Evolutionary conservation across 2,329 filamentous ascomycete species (phyloP).

Genomic region (Epichloe gansuensis): DNA sequence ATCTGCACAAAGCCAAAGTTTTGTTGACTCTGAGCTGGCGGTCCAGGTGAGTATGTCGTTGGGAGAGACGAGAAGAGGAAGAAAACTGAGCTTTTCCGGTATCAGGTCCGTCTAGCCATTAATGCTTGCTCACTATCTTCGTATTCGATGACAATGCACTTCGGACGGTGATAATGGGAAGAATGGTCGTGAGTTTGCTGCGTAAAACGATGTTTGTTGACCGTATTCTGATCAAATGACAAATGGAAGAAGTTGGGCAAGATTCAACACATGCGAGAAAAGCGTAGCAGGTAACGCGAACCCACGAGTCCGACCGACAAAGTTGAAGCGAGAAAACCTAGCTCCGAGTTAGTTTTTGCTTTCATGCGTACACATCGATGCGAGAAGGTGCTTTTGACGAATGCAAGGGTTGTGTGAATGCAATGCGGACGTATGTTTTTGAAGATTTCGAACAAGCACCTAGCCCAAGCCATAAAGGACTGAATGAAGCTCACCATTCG

Average conservation of each 20-base stretch:
- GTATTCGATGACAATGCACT: slow-evolving; percentile 10
- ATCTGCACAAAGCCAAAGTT: neutral
- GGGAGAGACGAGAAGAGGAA: slow-evolving; percentile 2
- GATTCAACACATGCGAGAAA: neutral
- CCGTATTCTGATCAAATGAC: neutral
- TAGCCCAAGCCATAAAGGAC: neutral
- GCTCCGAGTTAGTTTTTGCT: neutral
- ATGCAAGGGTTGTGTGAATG: neutral
- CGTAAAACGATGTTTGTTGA: neutral
- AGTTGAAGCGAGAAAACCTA: neutral
- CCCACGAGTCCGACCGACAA: neutral
- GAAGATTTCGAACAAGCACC: too few relatives aligned
- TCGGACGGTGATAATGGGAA: slow-evolving; percentile 1
- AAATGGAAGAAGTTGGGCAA: neutral
- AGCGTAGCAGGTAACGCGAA: neutral
- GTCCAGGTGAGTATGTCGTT: neutral
- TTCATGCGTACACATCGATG: neutral
- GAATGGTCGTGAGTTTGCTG: neutral
- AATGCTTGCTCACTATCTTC: slow-evolving; percentile 13
- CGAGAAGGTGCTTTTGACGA: neutral
- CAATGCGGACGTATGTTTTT: neutral
- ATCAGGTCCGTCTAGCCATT: slow-evolving; percentile 20
- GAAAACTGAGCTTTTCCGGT: slow-evolving; percentile 11
- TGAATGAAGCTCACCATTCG: neutral
- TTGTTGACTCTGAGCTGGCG: neutral